Base-by-base conservation (phyloP, 2,329 filamentous ascomycete species). In the Colletotrichum sp. region DNA sequence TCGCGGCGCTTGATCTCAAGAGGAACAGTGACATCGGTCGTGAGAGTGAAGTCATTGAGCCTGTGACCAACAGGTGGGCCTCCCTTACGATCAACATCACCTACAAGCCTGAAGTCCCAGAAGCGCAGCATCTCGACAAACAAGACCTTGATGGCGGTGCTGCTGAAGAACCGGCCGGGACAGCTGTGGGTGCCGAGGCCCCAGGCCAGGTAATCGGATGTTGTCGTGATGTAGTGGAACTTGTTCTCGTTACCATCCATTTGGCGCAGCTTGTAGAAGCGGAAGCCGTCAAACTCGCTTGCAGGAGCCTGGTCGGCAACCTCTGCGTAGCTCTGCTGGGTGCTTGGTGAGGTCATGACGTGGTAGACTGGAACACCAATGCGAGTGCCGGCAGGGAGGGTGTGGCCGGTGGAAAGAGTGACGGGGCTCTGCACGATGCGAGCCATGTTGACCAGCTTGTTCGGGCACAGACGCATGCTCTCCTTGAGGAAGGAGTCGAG, bases 401-500 rank as follows among this genome's bases (percentile, higher is more conserved):
- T 79, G 39, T 82, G 79, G 5, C 83, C 83, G 34, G 81, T 81
- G 9, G 80, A 79, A 8, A 85, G 79, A 2, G 76, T 79, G 32
- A 65, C 65, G 30, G 79, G 74, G 7, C 69, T 64, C 8, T 60
- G 69, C 8, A 79, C 70, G 49, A 79, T 77, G 34, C 83, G 73
- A 4, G 75, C 68, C 16, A 78, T 66, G 10, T 75, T 79, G n/a
- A 72, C 62, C 1, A 72, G 69, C 49, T 72, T 78, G 3, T 80
- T 78, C 7, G 83, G 82, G n/a, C 76, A 81, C 7, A 82, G 52
- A 8, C 84, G 76, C 67, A 83, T 80, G 55, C 80, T 82, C 75
- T 86, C 84, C 71, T 85, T 85, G 52, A 86, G 71, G 68, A 85
- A 82, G 67, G 80, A 83, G 72, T 86, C 84, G 15, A 85, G 75